Evolutionary conservation across 2,329 filamentous ascomycete species (phyloP).

Genomic region (Colletotrichum eleusines): DNA sequence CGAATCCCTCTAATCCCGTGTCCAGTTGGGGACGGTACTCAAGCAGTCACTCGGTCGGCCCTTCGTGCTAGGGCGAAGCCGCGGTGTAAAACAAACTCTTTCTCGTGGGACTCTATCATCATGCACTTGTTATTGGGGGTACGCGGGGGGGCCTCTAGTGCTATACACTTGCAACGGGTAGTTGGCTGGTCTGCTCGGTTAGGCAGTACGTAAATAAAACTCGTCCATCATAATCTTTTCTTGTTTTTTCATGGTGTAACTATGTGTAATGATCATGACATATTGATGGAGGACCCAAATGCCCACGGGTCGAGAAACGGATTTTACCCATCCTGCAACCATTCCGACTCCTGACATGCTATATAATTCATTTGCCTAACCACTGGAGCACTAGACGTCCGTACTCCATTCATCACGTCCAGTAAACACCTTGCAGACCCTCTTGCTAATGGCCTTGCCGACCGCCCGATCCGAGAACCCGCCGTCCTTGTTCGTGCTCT

Average conservation of each 20-base stretch:
- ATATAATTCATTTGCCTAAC: not conserved
- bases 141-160: not conserved
- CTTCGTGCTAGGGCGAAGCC: not conserved
- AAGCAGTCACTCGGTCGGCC: conserved; percentile 3
- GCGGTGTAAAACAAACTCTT: not conserved
- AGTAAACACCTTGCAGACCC: conserved; percentile 71
- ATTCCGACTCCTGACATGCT: no score
- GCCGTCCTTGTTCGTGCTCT: conserved; percentile 69
- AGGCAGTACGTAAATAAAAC: not conserved
- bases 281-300: no score
- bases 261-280: no score
- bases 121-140: no score
- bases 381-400: conserved; percentile 57
- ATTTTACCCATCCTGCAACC: not conserved
- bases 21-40: conserved; percentile 14
- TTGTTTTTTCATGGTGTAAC: not conserved
- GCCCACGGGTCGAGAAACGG: not conserved
- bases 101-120: not conserved
- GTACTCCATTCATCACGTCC: conserved; percentile 66
- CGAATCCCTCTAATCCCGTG: conserved; percentile 11
- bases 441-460: conserved; percentile 69
- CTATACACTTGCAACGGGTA: not conserved
- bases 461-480: conserved; percentile 65
- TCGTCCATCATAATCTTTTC: not conserved
- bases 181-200: not conserved